Evolutionary conservation across 2,329 filamentous ascomycete genomes (phyloP), one percentile per base, ranked within the genome.

Genomic region (Aspergillus pseudoviridinutans): DNA sequence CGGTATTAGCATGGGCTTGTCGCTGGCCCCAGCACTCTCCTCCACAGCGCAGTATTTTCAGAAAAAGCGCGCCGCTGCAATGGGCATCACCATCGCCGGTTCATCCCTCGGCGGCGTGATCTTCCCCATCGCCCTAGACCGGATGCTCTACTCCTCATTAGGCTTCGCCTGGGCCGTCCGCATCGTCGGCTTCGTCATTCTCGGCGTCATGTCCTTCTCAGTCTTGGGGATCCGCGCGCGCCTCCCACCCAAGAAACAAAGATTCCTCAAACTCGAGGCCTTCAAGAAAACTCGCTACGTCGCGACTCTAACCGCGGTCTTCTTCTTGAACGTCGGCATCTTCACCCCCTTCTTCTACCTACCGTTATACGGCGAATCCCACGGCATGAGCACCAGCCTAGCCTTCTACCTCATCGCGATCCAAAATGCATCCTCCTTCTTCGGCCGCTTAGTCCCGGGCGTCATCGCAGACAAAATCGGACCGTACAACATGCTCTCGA

Each of bases 161-260:
- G 74, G 77, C 4, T 79, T 84, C 56, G 78, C 74, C 25, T 85
- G 83, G 83, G 73, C 80, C 0, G 76, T 84, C 0, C 74, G 83
- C 3, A 72, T 83, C 44, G 72, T 82, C 14, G 83, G 77, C 1
- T 84, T 85, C 56, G 64, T 82, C 54, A 78, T 81, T 58, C 59
- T 82, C 1, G 75, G 74, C 0, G 56, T 81, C 7, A 60, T 81
- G 25, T 29, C 70, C 10, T 75, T 83, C 51, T 71, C 79, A 2
- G 68, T 64, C 42, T 8, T 76, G 0, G 61, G 54, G 0, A 54
- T 69, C 7, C 61, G 53, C n/a, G 54, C 63, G 9, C 65, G 64
- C 6, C 51, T 65, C 1, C 68, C 67, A 2, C 64, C 64, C n/a
- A 61, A 66, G 20, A 59, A 64, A 35, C 61, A 58, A 3, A 55